Percentiles rank a stretch among this genome's conserved stretches.
Evolutionary conservation across 768 basidiomycete genomes (phyloP).

Genomic region (Sistotremastrum niveocremeum): DNA sequence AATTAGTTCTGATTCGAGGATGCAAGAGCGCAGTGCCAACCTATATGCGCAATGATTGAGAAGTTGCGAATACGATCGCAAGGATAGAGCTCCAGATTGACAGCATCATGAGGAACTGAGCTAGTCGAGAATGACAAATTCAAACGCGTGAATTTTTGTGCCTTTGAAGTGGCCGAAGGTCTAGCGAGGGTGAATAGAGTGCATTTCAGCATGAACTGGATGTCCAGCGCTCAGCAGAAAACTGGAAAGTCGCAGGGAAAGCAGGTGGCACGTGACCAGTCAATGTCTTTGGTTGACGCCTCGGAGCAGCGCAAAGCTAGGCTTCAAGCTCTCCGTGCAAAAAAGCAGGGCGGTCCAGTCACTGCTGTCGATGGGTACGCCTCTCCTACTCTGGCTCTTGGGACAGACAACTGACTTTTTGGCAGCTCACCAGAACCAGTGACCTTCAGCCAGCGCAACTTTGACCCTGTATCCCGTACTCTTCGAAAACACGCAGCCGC

Average conservation of each 20-base stretch:
- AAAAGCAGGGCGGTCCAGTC: conserved; percentile 46
- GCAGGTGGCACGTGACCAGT: background rate
- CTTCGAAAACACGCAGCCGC: conserved; percentile 46
- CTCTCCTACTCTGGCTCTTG: conserved; percentile 1
- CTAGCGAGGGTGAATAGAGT: no score
- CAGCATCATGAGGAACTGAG: background rate
- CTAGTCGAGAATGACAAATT: no score
- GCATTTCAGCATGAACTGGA: no score
- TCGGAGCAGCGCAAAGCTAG: conserved; percentile 76
- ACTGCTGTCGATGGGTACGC: conserved; percentile 30
- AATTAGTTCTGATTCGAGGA: background rate
- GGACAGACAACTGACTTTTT: background rate
- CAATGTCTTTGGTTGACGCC: conserved; percentile 59
- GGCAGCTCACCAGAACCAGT: background rate
- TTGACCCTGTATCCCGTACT: conserved; percentile 78
- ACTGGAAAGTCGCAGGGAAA: background rate
- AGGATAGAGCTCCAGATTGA: background rate
- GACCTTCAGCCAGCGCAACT: conserved; percentile 64
- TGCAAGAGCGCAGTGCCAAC: conserved; percentile 21
- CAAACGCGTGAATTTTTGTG: no score
- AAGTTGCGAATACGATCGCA: conserved; percentile 41
- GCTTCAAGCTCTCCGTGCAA: conserved; percentile 58
- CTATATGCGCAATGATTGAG: conserved; percentile 94
- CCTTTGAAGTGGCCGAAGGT: no score
- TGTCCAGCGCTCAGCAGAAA: background rate